Base-by-base conservation (phyloP, 306 rosid species). In the Sicyos edulis region DNA sequence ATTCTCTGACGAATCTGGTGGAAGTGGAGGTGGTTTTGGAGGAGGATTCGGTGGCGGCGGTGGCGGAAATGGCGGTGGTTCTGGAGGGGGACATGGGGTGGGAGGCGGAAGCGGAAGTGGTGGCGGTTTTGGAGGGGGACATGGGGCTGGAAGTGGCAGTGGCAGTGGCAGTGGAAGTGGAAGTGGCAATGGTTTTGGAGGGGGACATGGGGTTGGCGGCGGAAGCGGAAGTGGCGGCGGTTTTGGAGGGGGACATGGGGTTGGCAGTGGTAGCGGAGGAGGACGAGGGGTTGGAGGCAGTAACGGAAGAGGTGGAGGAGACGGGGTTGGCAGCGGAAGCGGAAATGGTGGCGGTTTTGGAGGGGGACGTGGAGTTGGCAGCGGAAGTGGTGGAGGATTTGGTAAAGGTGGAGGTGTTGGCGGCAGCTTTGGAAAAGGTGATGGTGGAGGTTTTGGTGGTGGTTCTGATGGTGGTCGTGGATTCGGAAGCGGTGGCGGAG, bases 351-450 rank as follows among this genome's bases (percentile, higher is more conserved):
- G 85, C 1, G 85, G 85, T 0, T 7, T 37, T 5, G 86, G 85
- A 26, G 29, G 29, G 29, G 29, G 29, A 26, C 29, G 3, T 26
- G 29, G 29, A 26, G 29, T 26, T 26, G 29, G 29, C 0, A 21
- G 53, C 5, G 82, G 85, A 0, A 37, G 32, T 54, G 85, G 80
- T 0, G 76, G 4, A 14, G 84, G 87, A 0, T 59, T 45, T 0
- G 85, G 85, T 6, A 2, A 19, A 0, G 81, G 81, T 3, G 78
- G 5, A 14, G 82, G 83, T 1, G 80, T 78, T 0, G 88, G 88
- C 0, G 81, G 81, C 0, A 83, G 81, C 0, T 0, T 71, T 11
- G 60, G 60, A 0, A 54, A 54, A 5, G 4, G 85, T 14, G 82
- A 82, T 1, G 88, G 85, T 0, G 75, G 72, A 2, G 85, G 83